phyloP scores from a whole-genome alignment of 176 grass and related monocot species.

The Stipa capillata region DNA sequence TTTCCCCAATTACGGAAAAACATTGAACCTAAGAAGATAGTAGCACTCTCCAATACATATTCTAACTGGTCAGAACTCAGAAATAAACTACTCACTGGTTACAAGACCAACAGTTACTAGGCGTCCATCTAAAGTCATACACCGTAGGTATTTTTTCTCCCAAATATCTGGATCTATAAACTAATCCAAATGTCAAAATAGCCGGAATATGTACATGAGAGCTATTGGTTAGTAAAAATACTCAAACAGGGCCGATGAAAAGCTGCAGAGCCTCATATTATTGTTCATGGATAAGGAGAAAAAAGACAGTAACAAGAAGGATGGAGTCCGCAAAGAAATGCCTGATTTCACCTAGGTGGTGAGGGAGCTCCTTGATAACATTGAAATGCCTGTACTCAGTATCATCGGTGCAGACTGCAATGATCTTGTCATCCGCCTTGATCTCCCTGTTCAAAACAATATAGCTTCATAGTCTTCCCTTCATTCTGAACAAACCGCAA shows the following conservation, averaged over 20 bases:
- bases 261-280: not conserved
- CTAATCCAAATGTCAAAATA: not conserved
- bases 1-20: no score
- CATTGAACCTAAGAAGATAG: no score
- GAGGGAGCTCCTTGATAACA: slow-evolving; percentile 83
- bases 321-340: slow-evolving; percentile 93
- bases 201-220: not conserved
- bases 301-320: slow-evolving; percentile 10
- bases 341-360: slow-evolving; percentile 85
- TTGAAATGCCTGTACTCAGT: slow-evolving; percentile 76
- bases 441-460: slow-evolving; percentile 44
- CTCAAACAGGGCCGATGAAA: not conserved
- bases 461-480: no score
- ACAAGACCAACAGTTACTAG: not conserved
- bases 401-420: slow-evolving; percentile 89
- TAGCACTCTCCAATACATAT: not conserved
- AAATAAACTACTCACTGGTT: not conserved
- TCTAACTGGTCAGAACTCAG: no score
- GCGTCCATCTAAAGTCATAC: not conserved
- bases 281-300: not conserved
- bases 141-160: not conserved
- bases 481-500: not conserved
- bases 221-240: not conserved
- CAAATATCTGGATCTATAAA: not conserved
- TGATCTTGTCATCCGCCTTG: slow-evolving; percentile 88